Conservation (phyloP, 1,284 basidiomycete species). For the Cryptococcus floricola region DNA sequence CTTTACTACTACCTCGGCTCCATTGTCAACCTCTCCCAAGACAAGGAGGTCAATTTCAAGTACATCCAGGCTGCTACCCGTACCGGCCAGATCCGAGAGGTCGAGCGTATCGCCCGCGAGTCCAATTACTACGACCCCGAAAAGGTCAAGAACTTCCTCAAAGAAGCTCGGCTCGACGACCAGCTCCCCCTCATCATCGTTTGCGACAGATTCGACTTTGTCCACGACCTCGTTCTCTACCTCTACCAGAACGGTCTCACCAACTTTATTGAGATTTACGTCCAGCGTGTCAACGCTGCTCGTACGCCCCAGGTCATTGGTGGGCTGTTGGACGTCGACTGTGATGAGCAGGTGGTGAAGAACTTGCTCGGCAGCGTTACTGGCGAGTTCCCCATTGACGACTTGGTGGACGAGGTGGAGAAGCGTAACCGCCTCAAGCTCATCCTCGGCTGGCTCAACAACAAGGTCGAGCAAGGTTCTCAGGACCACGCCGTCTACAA, state of each 20-base stretch:
- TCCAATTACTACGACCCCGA: slow-evolving; percentile 98
- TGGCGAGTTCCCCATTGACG: slow-evolving; percentile 96
- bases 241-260: slow-evolving; percentile 96
- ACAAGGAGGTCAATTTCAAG: slow-evolving; percentile 99
- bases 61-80: slow-evolving; percentile 99
- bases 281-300: slow-evolving; percentile 95
- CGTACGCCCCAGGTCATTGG: slow-evolving; percentile 98
- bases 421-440: slow-evolving; percentile 93
- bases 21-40: slow-evolving; percentile 92
- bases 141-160: slow-evolving; percentile 99
- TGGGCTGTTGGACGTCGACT: slow-evolving; percentile 95
- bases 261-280: slow-evolving; percentile 99
- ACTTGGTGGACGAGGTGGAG: slow-evolving; percentile 96
- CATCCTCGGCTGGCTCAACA: slow-evolving; percentile 95
- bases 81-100: slow-evolving; percentile 97
- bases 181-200: slow-evolving; percentile 99
- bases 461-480: slow-evolving; percentile 83
- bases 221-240: slow-evolving; percentile 97
- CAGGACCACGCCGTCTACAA: slow-evolving; percentile 94
- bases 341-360: slow-evolving; percentile 96
- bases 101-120: slow-evolving; percentile 97
- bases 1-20: slow-evolving; percentile 98
- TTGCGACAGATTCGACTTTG: slow-evolving; percentile 99
- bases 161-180: slow-evolving; percentile 93
- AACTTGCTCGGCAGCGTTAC: slow-evolving; percentile 87